Evolutionary conservation across 2,329 filamentous ascomycete genomes (phyloP), one percentile per base, ranked within the genome.

Genomic region (Fusarium longipes): DNA sequence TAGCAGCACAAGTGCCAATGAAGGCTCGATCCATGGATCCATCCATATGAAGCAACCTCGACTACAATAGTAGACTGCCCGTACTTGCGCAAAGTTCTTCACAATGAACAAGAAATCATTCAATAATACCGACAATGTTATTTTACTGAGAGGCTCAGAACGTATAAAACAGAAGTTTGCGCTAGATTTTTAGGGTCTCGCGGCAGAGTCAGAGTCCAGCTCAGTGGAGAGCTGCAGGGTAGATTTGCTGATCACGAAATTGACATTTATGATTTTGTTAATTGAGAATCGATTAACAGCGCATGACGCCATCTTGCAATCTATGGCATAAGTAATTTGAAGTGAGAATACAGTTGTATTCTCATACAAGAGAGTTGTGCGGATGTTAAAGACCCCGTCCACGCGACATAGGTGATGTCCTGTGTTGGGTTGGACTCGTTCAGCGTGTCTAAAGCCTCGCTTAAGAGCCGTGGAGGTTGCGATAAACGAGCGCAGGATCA

Each of bases 151-250:
- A 30, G 20, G 24, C 29, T 52, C 22, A 17, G 22, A 48, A 25
- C 17, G 38, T 56, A 53, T 44, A 61, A 35, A 44, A 42, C 17
- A 36, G n/a, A 35, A 29, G 42, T 44, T 44, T 40, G 45, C 32
- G 9, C 8, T 54, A 29, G 56, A 58, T 57, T 61, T 54, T 45
- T 57, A 61, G 58, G 56, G 56, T 61, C 57, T 61, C 11, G 7
- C 10, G 14, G 11, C n/a, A n/a, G n/a, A n/a, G n/a, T n/a, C n/a
- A 33, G 22, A 35, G 32, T 53, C 48, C 48, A 27, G 24, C 35
- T 25, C 32, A 17, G 59, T 36, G 25, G 49, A 11, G 40, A 36
- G 35, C 48, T 63, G 9, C 25, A 63, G 59, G 57, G 57, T 63
- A 63, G n/a, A 14, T 7, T 1, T 3, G 18, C 20, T 10, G 20